Percentiles rank a stretch among this genome's conserved stretches.
phyloP scores from a whole-genome alignment of 257 asterid species.

The Nicotiana tomentosiformis region DNA sequence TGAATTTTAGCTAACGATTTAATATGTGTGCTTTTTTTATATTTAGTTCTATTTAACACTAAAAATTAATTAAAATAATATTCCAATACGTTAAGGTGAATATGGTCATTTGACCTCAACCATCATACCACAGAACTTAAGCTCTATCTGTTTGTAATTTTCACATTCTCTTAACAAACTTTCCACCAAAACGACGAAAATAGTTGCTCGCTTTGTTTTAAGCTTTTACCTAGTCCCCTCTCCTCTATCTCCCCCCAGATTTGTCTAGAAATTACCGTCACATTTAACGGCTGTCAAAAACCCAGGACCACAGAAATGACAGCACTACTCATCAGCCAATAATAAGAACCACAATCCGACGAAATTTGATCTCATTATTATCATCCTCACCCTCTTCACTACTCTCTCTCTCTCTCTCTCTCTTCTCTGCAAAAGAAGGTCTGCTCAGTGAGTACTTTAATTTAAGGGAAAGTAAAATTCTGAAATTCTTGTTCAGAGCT shows the following conservation, averaged over 20 bases:
- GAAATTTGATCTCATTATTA: neutral
- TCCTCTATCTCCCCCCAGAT: no score
- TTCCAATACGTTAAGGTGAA: no score
- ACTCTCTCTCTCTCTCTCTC: constrained; percentile 14
- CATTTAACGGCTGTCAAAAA: constrained; percentile 7
- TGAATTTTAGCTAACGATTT: neutral
- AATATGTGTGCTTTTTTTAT: neutral
- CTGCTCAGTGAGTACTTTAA: neutral
- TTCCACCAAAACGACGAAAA: neutral
- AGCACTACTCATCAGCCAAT: constrained; percentile 3
- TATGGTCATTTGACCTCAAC: neutral
- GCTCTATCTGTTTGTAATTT: neutral
- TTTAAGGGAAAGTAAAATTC: neutral
- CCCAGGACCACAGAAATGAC: neutral
- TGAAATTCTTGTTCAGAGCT: neutral
- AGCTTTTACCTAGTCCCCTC: neutral
- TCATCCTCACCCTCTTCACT: constrained; percentile 21
- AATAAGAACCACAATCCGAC: neutral
- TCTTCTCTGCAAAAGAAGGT: constrained; percentile 28
- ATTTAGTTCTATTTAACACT: neutral
- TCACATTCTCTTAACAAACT: neutral
- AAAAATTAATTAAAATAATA: neutral
- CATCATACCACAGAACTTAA: neutral
- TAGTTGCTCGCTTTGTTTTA: neutral
- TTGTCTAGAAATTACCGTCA: neutral